These are phyloP conservation scores for Ganoderma resinaceum DNA, from an alignment of 1,284 basidiomycete species.

Conservation along the genomic window DNA sequence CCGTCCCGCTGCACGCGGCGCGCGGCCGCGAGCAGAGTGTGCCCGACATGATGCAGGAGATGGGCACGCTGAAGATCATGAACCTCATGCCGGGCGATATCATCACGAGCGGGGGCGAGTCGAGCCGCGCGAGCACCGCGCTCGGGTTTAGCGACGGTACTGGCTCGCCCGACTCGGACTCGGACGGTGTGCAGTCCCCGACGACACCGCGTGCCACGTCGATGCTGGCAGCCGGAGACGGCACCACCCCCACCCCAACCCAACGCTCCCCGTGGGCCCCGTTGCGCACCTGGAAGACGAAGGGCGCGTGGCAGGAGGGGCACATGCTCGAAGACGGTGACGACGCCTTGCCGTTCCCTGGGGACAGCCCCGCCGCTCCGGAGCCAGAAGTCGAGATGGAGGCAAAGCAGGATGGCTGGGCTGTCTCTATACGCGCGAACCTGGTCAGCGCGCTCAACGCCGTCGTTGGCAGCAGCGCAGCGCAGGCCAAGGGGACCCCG, in stretches of 20 bases:
- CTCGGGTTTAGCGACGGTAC: constrained; percentile 25
- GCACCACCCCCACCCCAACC: background rate
- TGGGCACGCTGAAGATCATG: constrained; percentile 47
- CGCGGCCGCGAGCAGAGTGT: constrained; percentile 35
- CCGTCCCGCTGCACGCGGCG: constrained; percentile 27
- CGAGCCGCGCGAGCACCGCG: constrained; percentile 40
- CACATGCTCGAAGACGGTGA: constrained; percentile 16
- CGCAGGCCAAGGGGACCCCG: background rate
- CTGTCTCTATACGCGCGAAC: constrained; percentile 42
- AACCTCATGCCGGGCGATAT: constrained; percentile 53
- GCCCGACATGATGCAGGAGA: constrained; percentile 42
- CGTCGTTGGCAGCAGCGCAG: constrained; percentile 35
- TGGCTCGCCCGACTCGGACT: constrained; percentile 3
- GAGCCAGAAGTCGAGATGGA: background rate
- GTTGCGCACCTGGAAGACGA: constrained; percentile 15
- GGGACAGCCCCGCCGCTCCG: constrained; percentile 13
- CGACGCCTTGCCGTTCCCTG: constrained; percentile 31
- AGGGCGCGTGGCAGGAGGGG: constrained; percentile 1
- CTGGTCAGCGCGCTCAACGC: constrained; percentile 44
- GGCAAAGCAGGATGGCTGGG: constrained; percentile 40
- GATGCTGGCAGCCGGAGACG: constrained; percentile 18
- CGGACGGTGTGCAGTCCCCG: constrained; percentile 33
- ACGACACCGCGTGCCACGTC: constrained; percentile 18
- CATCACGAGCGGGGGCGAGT: constrained; percentile 42
- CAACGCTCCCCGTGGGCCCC: constrained; percentile 33